These are phyloP conservation scores for Tremella mesenterica DNA, from an alignment of 768 basidiomycete species.

Conservation along the genomic window DNA sequence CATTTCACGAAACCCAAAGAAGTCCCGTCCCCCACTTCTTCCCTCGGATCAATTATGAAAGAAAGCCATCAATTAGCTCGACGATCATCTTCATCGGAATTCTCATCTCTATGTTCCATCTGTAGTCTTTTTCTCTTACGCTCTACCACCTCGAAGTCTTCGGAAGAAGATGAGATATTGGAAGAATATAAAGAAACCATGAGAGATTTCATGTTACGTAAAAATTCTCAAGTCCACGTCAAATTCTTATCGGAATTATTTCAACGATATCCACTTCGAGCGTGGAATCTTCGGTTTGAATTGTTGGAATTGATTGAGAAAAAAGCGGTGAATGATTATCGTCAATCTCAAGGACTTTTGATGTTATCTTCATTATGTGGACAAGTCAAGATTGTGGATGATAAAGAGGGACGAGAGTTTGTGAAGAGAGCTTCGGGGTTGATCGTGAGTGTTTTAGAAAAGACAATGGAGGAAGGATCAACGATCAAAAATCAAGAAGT, in stretches of 20 bases:
- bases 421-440: conserved; percentile 51
- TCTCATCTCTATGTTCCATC: conserved; percentile 58
- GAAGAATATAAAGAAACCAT: conserved; percentile 60
- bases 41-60: conserved; percentile 55
- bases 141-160: conserved; percentile 26
- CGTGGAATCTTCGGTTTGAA: conserved; percentile 58
- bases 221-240: conserved; percentile 64
- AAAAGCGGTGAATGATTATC: conserved; percentile 65
- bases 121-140: conserved; percentile 64
- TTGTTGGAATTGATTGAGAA: conserved; percentile 49
- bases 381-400: conserved; percentile 48
- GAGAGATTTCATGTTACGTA: conserved; percentile 67
- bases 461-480: conserved; percentile 37
- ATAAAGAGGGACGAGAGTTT: conserved; percentile 47
- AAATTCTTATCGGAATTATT: conserved; percentile 72
- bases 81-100: conserved; percentile 56
- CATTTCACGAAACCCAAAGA: conserved; percentile 70
- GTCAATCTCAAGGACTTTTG: conserved; percentile 65
- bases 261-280: conserved; percentile 56
- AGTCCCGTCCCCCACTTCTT: conserved; percentile 45
- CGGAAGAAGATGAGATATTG: conserved; percentile 40
- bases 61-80: conserved; percentile 69
- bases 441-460: conserved; percentile 50
- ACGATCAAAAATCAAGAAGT: conserved; percentile 52
- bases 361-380: conserved; percentile 60